Evolutionary conservation across 139 green algal genomes (phyloP).

Genomic region (Coccomyxa sp.): DNA sequence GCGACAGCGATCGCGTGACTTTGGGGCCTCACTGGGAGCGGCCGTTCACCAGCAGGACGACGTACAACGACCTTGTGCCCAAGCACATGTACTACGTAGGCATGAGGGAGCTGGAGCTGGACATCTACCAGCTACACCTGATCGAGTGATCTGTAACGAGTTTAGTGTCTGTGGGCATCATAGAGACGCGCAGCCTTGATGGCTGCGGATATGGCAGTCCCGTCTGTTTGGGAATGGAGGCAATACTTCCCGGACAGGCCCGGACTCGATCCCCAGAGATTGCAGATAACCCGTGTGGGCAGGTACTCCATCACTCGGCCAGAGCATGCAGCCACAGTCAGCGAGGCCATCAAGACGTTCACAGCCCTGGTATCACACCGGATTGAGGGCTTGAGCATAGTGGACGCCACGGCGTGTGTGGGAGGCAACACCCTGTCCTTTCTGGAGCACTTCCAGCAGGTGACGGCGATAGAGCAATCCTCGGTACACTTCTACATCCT

Average conservation of each 20-base stretch:
- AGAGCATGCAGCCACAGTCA: background rate
- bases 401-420: background rate
- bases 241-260: background rate
- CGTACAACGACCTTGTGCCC: background rate
- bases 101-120: background rate
- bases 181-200: background rate
- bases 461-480: background rate
- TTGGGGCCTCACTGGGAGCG: background rate
- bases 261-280: background rate
- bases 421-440: background rate
- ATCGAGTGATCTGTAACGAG: background rate
- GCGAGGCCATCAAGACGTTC: background rate
- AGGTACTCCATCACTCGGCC: background rate
- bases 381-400: background rate
- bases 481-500: background rate
- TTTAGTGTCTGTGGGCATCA: background rate
- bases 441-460: background rate
- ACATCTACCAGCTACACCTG: background rate
- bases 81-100: constrained; percentile 1
- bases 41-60: background rate
- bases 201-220: background rate
- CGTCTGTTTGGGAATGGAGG: background rate
- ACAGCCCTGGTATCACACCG: background rate
- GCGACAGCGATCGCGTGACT: background rate
- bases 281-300: background rate